Percentiles rank a stretch among this genome's conserved stretches.
Conservation (phyloP, 1,139 yeast species). For the Eremothecium cymbalariae region DNA sequence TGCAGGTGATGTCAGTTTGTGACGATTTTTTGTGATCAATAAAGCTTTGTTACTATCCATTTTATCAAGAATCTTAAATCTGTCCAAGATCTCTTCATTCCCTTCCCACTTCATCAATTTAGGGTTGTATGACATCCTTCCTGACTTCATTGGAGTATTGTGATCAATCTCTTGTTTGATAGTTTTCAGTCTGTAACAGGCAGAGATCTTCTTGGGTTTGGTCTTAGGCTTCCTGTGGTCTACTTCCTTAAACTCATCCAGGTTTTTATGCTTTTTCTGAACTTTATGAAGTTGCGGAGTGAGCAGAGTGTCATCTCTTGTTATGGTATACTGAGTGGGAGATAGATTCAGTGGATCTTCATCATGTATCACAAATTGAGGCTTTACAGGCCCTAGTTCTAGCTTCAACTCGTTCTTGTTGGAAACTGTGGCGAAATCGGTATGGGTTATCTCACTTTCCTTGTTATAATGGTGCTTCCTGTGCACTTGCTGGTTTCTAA, state of each 20-base stretch:
- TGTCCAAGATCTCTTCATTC: constrained; percentile 45
- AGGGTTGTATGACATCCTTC: constrained; percentile 45
- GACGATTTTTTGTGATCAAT: constrained; percentile 17
- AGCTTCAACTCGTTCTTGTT: constrained; percentile 11
- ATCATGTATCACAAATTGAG: constrained; percentile 17
- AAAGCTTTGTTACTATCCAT: constrained; percentile 19
- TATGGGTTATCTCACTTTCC: constrained; percentile 27
- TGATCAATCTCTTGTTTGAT: constrained; percentile 32
- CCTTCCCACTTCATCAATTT: constrained; percentile 51
- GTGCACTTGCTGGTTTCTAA: neutral
- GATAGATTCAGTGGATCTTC: constrained; percentile 18
- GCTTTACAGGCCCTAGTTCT: constrained; percentile 17
- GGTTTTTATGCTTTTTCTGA: constrained; percentile 19
- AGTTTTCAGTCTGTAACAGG: constrained; percentile 21
- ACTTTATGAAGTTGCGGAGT: constrained; percentile 26
- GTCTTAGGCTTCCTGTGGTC: constrained; percentile 7
- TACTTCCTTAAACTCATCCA: constrained; percentile 24
- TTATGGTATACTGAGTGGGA: constrained; percentile 25
- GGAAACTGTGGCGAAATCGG: constrained; percentile 9
- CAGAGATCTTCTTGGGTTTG: constrained; percentile 2
- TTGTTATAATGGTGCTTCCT: constrained; percentile 35
- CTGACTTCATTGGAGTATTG: constrained; percentile 30
- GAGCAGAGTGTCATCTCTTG: constrained; percentile 22
- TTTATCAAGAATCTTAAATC: constrained; percentile 34
- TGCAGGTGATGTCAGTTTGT: constrained; percentile 8